Base-by-base conservation (phyloP, 2,329 filamentous ascomycete genomes). In the Neonectria coccinea region DNA sequence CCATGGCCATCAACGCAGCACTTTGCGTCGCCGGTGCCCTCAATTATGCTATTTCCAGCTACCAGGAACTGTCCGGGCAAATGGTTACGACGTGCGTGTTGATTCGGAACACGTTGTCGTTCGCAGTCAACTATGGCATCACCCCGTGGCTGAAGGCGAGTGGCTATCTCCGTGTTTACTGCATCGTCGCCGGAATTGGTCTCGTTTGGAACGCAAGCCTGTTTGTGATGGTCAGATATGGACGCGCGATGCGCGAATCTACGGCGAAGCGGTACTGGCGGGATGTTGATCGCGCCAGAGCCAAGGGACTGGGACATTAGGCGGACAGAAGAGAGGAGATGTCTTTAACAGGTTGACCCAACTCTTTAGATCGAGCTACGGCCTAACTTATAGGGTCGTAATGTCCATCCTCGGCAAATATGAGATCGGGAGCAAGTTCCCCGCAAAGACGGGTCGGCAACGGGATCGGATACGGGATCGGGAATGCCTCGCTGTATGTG, bases 51-150 rank as follows among this genome's bases (percentile, higher is more conserved):
- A 77, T 78, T 25, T 65, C 65, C 2, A 73, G 70, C n/a, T 78
- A 78, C 61, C 68, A 62, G 5, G 74, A 78, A 41, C 68, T 78
- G 1, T 69, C 70, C 2, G 74, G 74, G 10, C 69, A 74, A 9
- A 69, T 75, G 59, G 69, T 78, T 6, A 74, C 75, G 1, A 76
- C 75, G 0, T 74, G 70, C 56, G 70, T 78, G 7, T 57, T 78
- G 6, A 76, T 78, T 48, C 74, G 79, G 12, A 81, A 81, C 59
- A 80, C 78, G 1, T 73, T 81, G 71, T 76, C 76, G 22, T 80
- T 80, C 60, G 79, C 78, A 25, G 75, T 80, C 56, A 75, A 77
- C 27, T 81, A 80, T 56, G 79, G 71, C 39, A 74, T 77, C 48
- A 76, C 74, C 0, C 73, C 74, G 0, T 77, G 75, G 75, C 16